Conservation (phyloP, 2,329 filamentous ascomycete genomes). For the Hypoxylon sp. region DNA sequence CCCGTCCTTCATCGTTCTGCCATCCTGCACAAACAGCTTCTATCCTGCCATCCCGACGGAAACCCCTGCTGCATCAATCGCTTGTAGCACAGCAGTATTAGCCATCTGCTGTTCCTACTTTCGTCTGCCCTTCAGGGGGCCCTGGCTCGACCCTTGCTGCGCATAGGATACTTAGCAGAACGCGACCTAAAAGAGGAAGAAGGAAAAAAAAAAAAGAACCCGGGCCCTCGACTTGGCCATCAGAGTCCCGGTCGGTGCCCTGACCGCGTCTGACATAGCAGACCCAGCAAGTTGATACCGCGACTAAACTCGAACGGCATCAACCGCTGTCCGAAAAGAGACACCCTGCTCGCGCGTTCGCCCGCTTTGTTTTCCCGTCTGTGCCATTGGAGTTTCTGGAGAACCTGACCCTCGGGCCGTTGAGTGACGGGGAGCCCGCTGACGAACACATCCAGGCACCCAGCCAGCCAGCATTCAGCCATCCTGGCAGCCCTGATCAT, state of each 20-base stretch:
- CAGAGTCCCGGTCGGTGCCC: neutral
- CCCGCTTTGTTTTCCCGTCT: slow-evolving; percentile 25
- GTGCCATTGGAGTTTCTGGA: slow-evolving; percentile 31
- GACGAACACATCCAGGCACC: neutral
- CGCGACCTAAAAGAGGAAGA: no score
- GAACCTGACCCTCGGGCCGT: slow-evolving; percentile 20
- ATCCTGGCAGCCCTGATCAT: no score
- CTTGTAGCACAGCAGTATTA: slow-evolving; percentile 20
- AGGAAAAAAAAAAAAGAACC: no score
- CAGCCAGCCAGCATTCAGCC: no score
- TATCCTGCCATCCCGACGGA: slow-evolving; percentile 34
- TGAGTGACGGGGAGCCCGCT: neutral
- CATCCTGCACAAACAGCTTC: slow-evolving; percentile 31
- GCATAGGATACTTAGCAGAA: no score
- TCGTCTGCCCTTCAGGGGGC: slow-evolving; percentile 13
- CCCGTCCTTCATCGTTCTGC: neutral
- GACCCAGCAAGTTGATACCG: slow-evolving; percentile 20
- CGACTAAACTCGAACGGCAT: slow-evolving; percentile 30
- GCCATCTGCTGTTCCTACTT: slow-evolving; percentile 19
- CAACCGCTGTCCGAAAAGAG: slow-evolving; percentile 26
- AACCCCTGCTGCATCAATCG: slow-evolving; percentile 29
- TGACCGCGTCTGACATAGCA: neutral
- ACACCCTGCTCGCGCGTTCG: slow-evolving; percentile 12
- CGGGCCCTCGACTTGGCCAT: neutral
- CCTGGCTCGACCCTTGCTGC: slow-evolving; percentile 16